Evolutionary conservation across 75 land plant species (phyloP).

Genomic region (Selaginella tamariscina): DNA sequence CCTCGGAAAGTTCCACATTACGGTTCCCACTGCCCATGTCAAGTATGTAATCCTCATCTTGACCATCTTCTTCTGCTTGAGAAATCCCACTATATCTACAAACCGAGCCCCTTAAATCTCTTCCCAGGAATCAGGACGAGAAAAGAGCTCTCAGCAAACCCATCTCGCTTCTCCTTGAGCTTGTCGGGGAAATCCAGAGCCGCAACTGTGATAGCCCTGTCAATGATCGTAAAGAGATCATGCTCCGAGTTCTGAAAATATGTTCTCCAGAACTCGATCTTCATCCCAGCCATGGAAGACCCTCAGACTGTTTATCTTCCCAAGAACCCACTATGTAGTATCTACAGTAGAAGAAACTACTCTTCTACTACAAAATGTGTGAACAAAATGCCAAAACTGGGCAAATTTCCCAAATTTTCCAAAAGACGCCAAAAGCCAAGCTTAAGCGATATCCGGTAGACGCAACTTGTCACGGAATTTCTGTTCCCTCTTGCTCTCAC

Average conservation of each 20-base stretch:
- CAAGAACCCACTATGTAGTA: too few species aligned
- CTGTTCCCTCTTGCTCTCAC: too few species aligned
- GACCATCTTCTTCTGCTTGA: not conserved
- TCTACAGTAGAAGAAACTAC: too few species aligned
- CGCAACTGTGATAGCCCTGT: slow-evolving; percentile 52
- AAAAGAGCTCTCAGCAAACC: slow-evolving; percentile 63
- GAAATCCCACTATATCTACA: not conserved
- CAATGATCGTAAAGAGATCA: slow-evolving; percentile 62
- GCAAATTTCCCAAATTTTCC: too few species aligned
- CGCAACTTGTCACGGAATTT: too few species aligned
- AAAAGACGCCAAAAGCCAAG: too few species aligned
- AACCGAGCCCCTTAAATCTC: not conserved
- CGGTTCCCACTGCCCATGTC: slow-evolving; percentile 2
- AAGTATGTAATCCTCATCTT: not conserved
- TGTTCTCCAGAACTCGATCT: slow-evolving; percentile 50
- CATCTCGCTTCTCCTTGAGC: slow-evolving; percentile 45
- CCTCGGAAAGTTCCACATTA: not conserved
- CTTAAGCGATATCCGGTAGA: too few species aligned
- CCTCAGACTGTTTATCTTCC: too few species aligned
- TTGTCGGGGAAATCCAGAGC: slow-evolving; percentile 58
- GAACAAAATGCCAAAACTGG: too few species aligned
- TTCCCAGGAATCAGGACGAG: slow-evolving; percentile 17
- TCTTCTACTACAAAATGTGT: too few species aligned
- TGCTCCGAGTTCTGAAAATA: slow-evolving; percentile 45
- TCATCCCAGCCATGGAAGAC: too few species aligned